These are phyloP conservation scores for Cerioporus squamosus DNA, from an alignment of 1,284 basidiomycete genomes.

Conservation along the genomic window DNA sequence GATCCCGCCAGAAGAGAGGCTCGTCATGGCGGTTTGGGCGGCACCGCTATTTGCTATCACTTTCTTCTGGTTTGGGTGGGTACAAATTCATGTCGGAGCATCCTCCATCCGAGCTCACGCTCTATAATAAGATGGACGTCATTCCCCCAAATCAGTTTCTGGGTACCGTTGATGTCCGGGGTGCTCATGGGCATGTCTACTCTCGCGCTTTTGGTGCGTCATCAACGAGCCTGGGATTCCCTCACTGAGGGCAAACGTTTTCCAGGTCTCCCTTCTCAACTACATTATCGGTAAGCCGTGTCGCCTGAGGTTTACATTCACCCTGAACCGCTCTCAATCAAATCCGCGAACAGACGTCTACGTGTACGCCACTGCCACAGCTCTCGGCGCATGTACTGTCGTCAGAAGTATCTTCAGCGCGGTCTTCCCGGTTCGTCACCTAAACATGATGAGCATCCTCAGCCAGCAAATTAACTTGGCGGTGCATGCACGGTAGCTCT, in stretches of 20 bases:
- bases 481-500: not conserved
- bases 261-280: conserved; percentile 40
- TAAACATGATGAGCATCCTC: too few species aligned
- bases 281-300: conserved; percentile 34
- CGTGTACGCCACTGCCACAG: conserved; percentile 58
- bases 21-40: conserved; percentile 57
- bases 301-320: too few species aligned
- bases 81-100: too few species aligned
- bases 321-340: not conserved
- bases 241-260: not conserved
- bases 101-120: too few species aligned
- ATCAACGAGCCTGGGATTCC: conserved; percentile 45
- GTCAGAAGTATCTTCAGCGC: not conserved
- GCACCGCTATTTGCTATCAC: conserved; percentile 60
- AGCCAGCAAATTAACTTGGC: not conserved
- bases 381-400: conserved; percentile 49
- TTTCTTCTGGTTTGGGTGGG: conserved; percentile 74
- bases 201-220: conserved; percentile 44
- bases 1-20: conserved; percentile 70
- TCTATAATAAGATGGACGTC: conserved; percentile 39
- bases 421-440: not conserved
- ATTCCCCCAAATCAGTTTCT: conserved; percentile 55
- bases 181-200: conserved; percentile 45
- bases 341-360: conserved; percentile 49
- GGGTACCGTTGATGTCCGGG: conserved; percentile 59